Percentiles rank a stretch among this genome's conserved stretches.
Conservation (phyloP, 2,329 filamentous ascomycete genomes). For the Camillea tinctor region DNA sequence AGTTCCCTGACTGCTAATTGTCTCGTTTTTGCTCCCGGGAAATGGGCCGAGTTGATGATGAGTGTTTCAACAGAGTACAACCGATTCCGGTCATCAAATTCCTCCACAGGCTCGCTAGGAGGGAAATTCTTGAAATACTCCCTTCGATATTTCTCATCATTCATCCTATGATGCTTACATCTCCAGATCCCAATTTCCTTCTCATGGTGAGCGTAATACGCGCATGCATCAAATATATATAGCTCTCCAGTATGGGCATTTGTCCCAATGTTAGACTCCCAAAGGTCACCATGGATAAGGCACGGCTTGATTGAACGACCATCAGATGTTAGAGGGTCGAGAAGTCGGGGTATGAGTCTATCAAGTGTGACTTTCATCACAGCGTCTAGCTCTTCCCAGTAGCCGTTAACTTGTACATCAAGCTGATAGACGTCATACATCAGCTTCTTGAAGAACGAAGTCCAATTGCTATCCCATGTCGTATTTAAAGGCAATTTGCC, state of each 20-base stretch:
- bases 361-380: slow-evolving; percentile 11
- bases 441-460: slow-evolving; percentile 20
- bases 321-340: slow-evolving; percentile 13
- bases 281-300: slow-evolving; percentile 23
- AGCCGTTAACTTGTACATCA: slow-evolving; percentile 21
- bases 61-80: slow-evolving; percentile 24
- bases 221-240: slow-evolving; percentile 18
- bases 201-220: slow-evolving; percentile 24
- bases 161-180: slow-evolving; percentile 16
- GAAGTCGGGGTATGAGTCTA: slow-evolving; percentile 17
- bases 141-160: slow-evolving; percentile 13
- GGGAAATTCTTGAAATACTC: slow-evolving; percentile 22
- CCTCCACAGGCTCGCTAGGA: slow-evolving; percentile 22
- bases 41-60: slow-evolving; percentile 21
- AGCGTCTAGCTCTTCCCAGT: slow-evolving; percentile 20
- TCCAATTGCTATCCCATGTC: slow-evolving; percentile 13
- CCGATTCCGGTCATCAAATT: slow-evolving; percentile 25
- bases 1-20: slow-evolving; percentile 8
- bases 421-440: slow-evolving; percentile 20
- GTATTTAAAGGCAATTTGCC: slow-evolving; percentile 11
- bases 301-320: slow-evolving; percentile 15
- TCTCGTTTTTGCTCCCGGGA: slow-evolving; percentile 9
- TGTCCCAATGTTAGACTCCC: slow-evolving; percentile 21
- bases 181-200: slow-evolving; percentile 22
- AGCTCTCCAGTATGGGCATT: slow-evolving; percentile 16